phyloP scores from a whole-genome alignment of 1,139 yeast species.

The Suzukiozyma palmioleophila region DNA sequence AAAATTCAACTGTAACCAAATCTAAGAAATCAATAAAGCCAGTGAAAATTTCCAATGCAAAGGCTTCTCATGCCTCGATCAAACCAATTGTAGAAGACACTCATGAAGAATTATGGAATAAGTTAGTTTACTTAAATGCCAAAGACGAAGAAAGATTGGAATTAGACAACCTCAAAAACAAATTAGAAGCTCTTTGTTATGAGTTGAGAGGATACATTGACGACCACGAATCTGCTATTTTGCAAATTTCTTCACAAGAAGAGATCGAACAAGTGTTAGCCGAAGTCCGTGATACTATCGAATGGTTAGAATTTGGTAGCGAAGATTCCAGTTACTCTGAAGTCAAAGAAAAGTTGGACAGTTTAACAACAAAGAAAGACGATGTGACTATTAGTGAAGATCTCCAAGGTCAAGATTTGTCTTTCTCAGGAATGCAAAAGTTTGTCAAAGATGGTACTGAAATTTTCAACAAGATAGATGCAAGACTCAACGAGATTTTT shows the following conservation, averaged over 20 bases:
- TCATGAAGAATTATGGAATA: slow-evolving; percentile 27
- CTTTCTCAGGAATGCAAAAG: slow-evolving; percentile 29
- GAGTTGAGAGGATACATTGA: slow-evolving; percentile 51
- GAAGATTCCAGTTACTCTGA: slow-evolving; percentile 48
- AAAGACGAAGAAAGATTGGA: slow-evolving; percentile 46
- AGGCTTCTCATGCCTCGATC: slow-evolving; percentile 34
- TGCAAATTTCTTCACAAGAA: slow-evolving; percentile 28
- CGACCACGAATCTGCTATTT: slow-evolving; percentile 38
- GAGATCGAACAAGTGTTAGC: slow-evolving; percentile 23
- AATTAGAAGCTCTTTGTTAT: slow-evolving; percentile 56
- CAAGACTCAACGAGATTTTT: slow-evolving; percentile 40
- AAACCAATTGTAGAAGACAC: slow-evolving; percentile 42
- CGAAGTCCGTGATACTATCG: slow-evolving; percentile 48
- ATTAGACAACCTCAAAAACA: slow-evolving; percentile 48
- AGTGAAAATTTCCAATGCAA: slow-evolving; percentile 16
- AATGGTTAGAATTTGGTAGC: slow-evolving; percentile 79
- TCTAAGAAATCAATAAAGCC: slow-evolving; percentile 16
- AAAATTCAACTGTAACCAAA: slow-evolving; percentile 15
- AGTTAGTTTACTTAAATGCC: slow-evolving; percentile 29
- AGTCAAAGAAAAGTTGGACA: slow-evolving; percentile 23
- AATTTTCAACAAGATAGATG: slow-evolving; percentile 40
- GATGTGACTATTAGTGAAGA: slow-evolving; percentile 19
- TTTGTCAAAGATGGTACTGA: slow-evolving; percentile 39
- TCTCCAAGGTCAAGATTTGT: slow-evolving; percentile 31
- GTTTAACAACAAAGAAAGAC: slow-evolving; percentile 16